phyloP scores from a whole-genome alignment of 805 yeast species.

The Teunomyces atbi region DNA sequence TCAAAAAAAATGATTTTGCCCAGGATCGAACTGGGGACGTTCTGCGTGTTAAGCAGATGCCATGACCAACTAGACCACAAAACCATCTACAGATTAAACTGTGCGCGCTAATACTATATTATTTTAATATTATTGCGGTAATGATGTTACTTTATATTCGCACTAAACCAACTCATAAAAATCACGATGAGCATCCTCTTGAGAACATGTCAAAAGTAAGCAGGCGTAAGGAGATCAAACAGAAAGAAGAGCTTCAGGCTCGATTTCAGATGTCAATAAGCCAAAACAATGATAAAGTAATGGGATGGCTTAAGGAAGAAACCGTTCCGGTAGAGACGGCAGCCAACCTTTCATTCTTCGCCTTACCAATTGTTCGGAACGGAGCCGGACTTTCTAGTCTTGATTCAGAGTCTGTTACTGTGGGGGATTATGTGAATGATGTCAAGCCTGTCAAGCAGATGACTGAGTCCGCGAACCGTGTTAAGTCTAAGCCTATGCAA shows the following conservation, averaged over 20 bases:
- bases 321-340: not conserved
- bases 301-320: conserved; percentile 33
- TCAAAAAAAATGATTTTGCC: conserved; percentile 75
- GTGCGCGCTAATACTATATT: not conserved
- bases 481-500: conserved; percentile 34
- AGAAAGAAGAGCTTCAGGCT: conserved; percentile 47
- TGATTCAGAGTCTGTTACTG: conserved; percentile 12
- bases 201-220: conserved; percentile 18
- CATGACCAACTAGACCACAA: conserved; percentile 99
- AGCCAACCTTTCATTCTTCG: conserved; percentile 20
- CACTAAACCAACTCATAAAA: not conserved
- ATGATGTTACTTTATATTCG: not conserved
- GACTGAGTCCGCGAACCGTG: not conserved
- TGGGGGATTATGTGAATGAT: conserved; percentile 28
- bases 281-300: conserved; percentile 31
- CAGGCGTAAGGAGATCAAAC: conserved; percentile 43
- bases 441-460: conserved; percentile 7
- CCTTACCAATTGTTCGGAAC: conserved; percentile 34
- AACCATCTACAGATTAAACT: conserved; percentile 44
- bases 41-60: conserved; percentile 99
- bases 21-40: conserved; percentile 99
- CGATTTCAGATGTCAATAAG: conserved; percentile 44
- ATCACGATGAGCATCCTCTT: conserved; percentile 1
- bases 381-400: conserved; percentile 29
- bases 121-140: not conserved